phyloP scores from a whole-genome alignment of 768 basidiomycete genomes.

The Tulasnella sp. region DNA sequence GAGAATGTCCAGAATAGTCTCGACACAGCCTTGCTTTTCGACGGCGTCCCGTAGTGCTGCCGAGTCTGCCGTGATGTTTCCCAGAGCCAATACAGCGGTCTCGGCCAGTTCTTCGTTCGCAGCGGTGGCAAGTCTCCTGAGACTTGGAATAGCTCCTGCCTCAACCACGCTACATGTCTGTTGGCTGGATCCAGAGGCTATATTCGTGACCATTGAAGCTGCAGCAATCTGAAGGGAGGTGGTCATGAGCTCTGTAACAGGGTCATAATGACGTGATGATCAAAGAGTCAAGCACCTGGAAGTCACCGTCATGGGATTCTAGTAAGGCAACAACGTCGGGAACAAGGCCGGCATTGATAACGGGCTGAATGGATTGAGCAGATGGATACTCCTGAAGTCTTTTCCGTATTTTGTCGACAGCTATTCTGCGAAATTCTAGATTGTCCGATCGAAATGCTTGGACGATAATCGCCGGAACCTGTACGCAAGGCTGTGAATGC shows the following conservation, averaged over 20 bases:
- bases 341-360: neutral
- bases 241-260: neutral
- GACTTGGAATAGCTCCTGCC: neutral
- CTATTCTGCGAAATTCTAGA: neutral
- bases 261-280: neutral
- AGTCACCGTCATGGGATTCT: neutral
- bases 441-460: neutral
- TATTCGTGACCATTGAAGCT: neutral
- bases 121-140: neutral
- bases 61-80: neutral
- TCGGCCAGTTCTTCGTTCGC: neutral
- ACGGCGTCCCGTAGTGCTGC: neutral
- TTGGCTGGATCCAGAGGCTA: neutral
- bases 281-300: neutral
- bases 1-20: neutral
- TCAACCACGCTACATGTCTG: neutral
- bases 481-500: too few species aligned
- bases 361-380: neutral
- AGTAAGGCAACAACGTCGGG: neutral
- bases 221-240: neutral
- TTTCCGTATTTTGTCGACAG: neutral
- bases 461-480: neutral
- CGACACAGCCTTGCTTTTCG: neutral
- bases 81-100: neutral
- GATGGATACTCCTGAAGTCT: neutral